Conservation (phyloP, 2,329 filamentous ascomycete genomes). For the Penicillium paneum region DNA sequence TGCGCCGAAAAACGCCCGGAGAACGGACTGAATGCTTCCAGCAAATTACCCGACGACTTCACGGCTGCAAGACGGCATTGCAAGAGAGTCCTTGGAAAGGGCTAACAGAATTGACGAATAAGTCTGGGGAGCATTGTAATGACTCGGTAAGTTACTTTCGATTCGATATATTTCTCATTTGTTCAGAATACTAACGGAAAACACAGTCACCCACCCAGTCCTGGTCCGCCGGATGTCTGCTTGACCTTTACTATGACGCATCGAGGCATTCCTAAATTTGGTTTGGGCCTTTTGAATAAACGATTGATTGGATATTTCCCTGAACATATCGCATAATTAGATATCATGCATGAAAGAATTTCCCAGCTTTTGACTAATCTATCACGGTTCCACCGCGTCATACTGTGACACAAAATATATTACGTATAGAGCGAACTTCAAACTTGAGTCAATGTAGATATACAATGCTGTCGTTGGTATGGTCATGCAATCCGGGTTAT, state of each 20-base stretch:
- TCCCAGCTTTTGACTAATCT: not conserved
- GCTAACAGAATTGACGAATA: slow-evolving; percentile 87
- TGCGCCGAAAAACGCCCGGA: slow-evolving; percentile 62
- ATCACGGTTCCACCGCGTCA: not conserved
- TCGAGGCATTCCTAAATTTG: slow-evolving; percentile 40
- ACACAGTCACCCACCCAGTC: slow-evolving; percentile 83
- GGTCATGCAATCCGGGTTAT: not conserved
- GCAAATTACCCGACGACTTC: slow-evolving; percentile 80
- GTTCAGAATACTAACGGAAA: slow-evolving; percentile 5
- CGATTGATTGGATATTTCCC: not conserved
- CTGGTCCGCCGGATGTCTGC: slow-evolving; percentile 91
- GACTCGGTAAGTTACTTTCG: slow-evolving; percentile 68
- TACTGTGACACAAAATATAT: not conserved
- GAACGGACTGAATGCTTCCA: slow-evolving; percentile 86
- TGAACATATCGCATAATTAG: not conserved
- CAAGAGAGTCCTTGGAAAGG: slow-evolving; percentile 80
- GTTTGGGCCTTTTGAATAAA: not conserved
- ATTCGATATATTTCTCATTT: slow-evolving; percentile 2
- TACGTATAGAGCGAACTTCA: not conserved
- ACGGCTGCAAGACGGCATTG: slow-evolving; percentile 82
- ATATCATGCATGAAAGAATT: not conserved
- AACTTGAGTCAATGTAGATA: not conserved
- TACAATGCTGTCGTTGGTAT: not conserved
- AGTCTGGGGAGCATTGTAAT: slow-evolving; percentile 74
- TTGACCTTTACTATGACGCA: slow-evolving; percentile 95